Conservation (phyloP, 2,329 filamentous ascomycete genomes). For the Epicoccum sorghinum region DNA sequence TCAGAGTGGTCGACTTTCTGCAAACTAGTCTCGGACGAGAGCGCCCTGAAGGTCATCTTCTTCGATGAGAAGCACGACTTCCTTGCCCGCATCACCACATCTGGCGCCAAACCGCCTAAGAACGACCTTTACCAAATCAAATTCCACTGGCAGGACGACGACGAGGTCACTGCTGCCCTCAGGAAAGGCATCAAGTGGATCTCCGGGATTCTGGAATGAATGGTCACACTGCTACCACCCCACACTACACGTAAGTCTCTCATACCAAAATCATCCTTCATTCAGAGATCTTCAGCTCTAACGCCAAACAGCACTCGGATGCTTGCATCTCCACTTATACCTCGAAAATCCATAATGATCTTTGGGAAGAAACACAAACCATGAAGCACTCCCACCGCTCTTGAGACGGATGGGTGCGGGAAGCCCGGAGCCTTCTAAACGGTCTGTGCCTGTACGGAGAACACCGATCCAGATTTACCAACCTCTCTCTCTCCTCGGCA, state of each 20-base stretch:
- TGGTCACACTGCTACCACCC: background rate
- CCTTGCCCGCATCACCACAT: constrained; percentile 5
- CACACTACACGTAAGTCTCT: constrained; percentile 2
- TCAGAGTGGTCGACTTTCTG: constrained; percentile 12
- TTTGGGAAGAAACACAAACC: constrained; percentile 3
- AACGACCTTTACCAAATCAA: constrained; percentile 12
- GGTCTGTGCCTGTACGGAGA: background rate
- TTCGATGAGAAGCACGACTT: constrained; percentile 12
- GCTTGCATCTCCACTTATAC: background rate
- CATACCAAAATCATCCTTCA: background rate
- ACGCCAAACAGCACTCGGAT: background rate
- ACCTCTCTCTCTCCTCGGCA: background rate
- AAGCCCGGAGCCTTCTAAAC: background rate
- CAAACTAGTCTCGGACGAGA: constrained; percentile 15
- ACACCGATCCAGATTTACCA: too few species aligned
- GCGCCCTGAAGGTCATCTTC: constrained; percentile 13
- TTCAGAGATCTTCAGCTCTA: background rate
- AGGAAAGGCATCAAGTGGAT: constrained; percentile 17
- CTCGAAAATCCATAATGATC: constrained; percentile 7
- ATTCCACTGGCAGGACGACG: constrained; percentile 12
- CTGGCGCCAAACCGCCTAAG: constrained; percentile 8
- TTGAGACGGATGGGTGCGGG: background rate
- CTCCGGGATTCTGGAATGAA: constrained; percentile 11
- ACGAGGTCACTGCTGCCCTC: constrained; percentile 5
- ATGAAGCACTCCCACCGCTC: background rate